Percentiles rank a stretch among this genome's conserved stretches.
Conservation (phyloP, 2,329 filamentous ascomycete species). For the Arthrobotrys conoides region DNA sequence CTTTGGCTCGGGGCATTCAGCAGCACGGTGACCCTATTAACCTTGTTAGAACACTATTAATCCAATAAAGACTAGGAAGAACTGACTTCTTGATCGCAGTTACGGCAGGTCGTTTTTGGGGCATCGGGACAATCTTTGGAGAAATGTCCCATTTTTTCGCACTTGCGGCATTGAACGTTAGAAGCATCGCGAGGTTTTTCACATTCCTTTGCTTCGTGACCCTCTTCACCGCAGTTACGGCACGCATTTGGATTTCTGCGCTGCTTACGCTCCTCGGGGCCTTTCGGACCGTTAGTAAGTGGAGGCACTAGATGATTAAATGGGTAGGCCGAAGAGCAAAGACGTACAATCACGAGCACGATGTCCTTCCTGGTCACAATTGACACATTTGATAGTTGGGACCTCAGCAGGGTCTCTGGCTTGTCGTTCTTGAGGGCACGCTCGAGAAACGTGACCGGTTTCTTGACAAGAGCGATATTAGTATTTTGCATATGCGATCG, state of each 20-base stretch:
- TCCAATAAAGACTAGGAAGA: background rate
- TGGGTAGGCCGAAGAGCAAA: background rate
- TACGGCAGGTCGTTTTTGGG: constrained; percentile 52
- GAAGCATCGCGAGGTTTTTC: constrained; percentile 74
- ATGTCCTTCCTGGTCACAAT: constrained; percentile 77
- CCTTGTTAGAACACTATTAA: background rate
- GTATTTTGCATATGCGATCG: background rate
- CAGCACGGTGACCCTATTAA: constrained; percentile 45
- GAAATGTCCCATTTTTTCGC: constrained; percentile 56
- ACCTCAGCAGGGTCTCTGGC: constrained; percentile 33
- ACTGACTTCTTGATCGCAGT: constrained; percentile 52
- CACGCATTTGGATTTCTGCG: constrained; percentile 63
- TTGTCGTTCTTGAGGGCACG: constrained; percentile 68
- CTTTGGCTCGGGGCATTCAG: constrained; percentile 48
- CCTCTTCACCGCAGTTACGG: constrained; percentile 64
- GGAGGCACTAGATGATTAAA: background rate
- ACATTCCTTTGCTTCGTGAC: constrained; percentile 65
- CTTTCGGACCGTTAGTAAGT: background rate
- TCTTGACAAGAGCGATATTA: constrained; percentile 65
- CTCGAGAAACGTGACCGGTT: constrained; percentile 75
- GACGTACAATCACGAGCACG: constrained; percentile 75
- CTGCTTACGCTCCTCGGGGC: constrained; percentile 67
- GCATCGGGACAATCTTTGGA: constrained; percentile 57
- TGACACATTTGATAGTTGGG: constrained; percentile 73
- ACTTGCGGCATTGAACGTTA: constrained; percentile 76